Base-by-base conservation (phyloP, 2,329 filamentous ascomycete species). In the Aspergillus brunneoviolaceus region DNA sequence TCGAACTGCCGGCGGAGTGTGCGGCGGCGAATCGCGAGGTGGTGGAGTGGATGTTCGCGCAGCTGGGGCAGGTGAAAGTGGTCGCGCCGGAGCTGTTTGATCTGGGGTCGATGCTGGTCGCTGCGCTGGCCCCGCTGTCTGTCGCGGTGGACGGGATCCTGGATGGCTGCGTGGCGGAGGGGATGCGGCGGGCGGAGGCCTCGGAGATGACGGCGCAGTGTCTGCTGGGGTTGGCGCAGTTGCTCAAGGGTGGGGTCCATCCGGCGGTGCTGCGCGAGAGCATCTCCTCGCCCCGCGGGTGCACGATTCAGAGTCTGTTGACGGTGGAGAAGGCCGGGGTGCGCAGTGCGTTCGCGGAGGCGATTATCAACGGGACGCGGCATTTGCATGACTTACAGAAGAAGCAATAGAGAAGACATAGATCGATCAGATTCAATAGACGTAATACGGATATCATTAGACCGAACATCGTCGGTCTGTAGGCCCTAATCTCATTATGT, bases 131-230 rank as follows among this genome's bases (percentile, higher is more conserved):
- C 0, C 85, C 87, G 66, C 77, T 83, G 52, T 84, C 85, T 0
- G 71, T 88, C 25, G 77, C 87, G 23, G 75, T 87, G n/a, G 86
- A 88, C 65, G 83, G 83, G 1, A 76, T 87, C 49, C 79, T 85
- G 4, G 85, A 87, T 69, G 86, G 85, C 1, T 85, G 80, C 42
- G 85, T 88, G 4, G 85, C 84, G 0, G 87, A 87, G 82, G 86
- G 86, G 0, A 65, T 88, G 16, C 84, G 84, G 5, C 71, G 85
- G 33, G 81, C 81, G 0, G 85, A 88, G 66, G 85, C 85, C 2
- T 82, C 87, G 70, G 69, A 83, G 49, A 86, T 88, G 84, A 82
- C 84, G 60, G 82, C 85, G 6, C 84, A 87, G 74, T 83, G 82
- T 1, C 81, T 88, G 77, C 74, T 80, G 58, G 86, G 86, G 4